Base-by-base conservation (phyloP, 2,329 filamentous ascomycete genomes). In the Keithomyces neogunnii region DNA sequence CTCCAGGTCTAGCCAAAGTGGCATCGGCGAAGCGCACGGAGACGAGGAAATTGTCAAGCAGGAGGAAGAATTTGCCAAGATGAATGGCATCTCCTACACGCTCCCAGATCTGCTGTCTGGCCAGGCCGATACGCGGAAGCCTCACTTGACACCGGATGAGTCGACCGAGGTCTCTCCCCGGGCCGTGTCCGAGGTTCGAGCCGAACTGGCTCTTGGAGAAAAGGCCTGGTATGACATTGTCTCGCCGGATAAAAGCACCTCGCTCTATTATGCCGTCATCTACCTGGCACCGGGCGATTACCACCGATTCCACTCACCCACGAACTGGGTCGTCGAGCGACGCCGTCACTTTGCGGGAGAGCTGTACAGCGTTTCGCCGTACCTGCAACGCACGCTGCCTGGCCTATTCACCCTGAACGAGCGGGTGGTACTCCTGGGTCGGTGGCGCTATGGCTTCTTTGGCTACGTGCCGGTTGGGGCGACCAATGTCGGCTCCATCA, bases 361-460 rank as follows among this genome's bases (percentile, higher is more conserved):
- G 69, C 78, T 99, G 7, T 99, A 88, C 75, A 92, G 86, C 50
- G 93, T 99, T 4, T 95, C 89, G 0, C 93, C 93, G 0, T 99
- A 96, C 69, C 80, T 99, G 10, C 91, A 96, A 67, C 86, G 89
- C 57, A 95, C 88, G 0, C 77, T 99, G 0, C 93, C 93, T 0
- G 92, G 92, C 2, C 81, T 99, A 1, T 99, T 99, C 73, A 96
- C 92, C 0, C 77, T 99, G 26, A 99, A 99, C 69, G 93, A 99
- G 72, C 85, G 93, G 50, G 89, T 99, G 29, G 93, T 95, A 1
- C 81, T 99, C 1, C 78, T 99, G 1, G 93, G 93, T 19, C 81
- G 90, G 53, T 99, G 93, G 93, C 86, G 91, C 51, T 95, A 89
- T 81, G 93, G 93, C 19, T 97, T 99, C 79, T 99, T 99, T 76